Base-by-base conservation (phyloP, 2,329 filamentous ascomycete genomes). In the Fusarium sp. region DNA sequence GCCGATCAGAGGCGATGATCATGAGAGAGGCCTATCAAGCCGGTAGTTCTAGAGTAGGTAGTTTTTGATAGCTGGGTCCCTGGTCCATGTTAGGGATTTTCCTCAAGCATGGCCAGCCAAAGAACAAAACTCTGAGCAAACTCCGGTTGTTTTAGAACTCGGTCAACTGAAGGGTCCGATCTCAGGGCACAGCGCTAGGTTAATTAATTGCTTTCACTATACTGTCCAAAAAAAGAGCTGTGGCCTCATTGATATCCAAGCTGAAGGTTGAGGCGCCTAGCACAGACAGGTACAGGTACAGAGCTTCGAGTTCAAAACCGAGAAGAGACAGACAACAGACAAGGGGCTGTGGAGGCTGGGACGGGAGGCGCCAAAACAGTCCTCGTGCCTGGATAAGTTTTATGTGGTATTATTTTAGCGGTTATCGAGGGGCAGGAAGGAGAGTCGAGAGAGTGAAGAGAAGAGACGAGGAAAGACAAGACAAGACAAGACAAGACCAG, bases 191-290 rank as follows among this genome's bases (percentile, higher is more conserved):
- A 20, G 49, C 32, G 24, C 49, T 52, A 52, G 18, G 24, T 48
- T 20, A 14, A 48, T 56, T 22, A 22, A 52, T 61, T 37, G 34
- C 18, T n/a, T 37, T 12, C 34, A 42, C 49, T 52, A 22, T 40
- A 37, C 30, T 55, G 40, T 68, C n/a, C n/a, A 52, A 48, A 25
- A 45, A 52, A 60, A 24, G 24, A 24, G 57, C 62, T 68, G 53
- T 45, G 54, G 61, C 67, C 56, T 52, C 34, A 18, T 71, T 51
- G 51, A n/a, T 69, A 56, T 61, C 68, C 67, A 59, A 70, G 67
- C 68, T 61, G 52, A 54, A 55, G 55, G 54, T 57, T 53, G 46
- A 53, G 22, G 52, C 40, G 14, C 16, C 24, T n/a, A 27, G 24
- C 32, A 51, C 48, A n/a, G 16, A 51, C 30, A 25, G 20, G 32